Base-by-base conservation (phyloP, 2,329 filamentous ascomycete species). In the Trichoderma sp. region DNA sequence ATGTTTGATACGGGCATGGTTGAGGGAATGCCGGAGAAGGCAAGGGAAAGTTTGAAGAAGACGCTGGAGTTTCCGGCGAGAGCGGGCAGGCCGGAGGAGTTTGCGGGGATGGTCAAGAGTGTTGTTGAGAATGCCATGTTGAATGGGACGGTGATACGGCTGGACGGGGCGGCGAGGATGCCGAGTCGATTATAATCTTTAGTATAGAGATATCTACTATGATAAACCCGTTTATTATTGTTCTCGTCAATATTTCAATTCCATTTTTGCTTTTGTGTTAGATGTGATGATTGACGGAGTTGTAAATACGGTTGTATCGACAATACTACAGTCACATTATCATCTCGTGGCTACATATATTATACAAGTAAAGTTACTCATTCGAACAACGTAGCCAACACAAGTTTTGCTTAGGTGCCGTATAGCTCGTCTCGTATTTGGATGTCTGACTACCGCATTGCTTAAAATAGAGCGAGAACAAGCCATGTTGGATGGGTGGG, bases 71-170 rank as follows among this genome's bases (percentile, higher is more conserved):
- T 68, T 68, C 65, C 65, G 65, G 65, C 45, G 65, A 56, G 65
- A 31, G 65, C 65, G 65, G 65, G 65, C n/a, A 56, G 65, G 45
- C 65, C 65, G 27, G 65, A 68, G 65, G 65, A 68, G 65, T 68
- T 68, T 68, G 65, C 65, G 29, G 18, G 21, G 27, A 68, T 68
- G 65, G 65, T 68, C 7, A 68, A 9, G 29, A 56, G 65, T 4
- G 65, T 68, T 4, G n/a, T 68, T 35, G 65, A 68, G 29, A 68
- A 68, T 68, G 65, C 12, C 18, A 68, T 68, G 65, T 9, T 68
- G n/a, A 68, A 68, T 35, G 65, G 65, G 45, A 68, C 65, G 29
- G 65, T 68, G 45, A 35, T 68, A 16, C 45, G 65, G 41, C 1
- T 68, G n/a, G 65, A 68, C 24, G 65, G 65, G 7, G 65, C 65